Evolutionary conservation across 495 filamentous ascomycete species (phyloP).

Genomic region (Xylaria nigripes): DNA sequence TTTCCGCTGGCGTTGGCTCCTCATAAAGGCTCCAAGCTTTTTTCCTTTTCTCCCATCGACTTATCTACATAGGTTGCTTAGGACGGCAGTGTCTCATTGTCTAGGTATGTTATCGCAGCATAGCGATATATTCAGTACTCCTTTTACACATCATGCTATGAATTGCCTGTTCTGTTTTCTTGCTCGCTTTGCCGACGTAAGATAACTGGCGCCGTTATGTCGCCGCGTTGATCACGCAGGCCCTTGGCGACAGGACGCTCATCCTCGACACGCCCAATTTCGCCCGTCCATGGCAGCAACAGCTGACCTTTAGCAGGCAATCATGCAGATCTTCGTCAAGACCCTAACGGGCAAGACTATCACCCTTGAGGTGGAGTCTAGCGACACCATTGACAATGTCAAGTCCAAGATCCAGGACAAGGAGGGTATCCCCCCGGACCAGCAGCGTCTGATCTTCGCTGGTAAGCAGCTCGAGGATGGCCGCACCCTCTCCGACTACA

Average conservation of each 20-base stretch:
- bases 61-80: slow-evolving; percentile 45
- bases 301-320: slow-evolving; percentile 37
- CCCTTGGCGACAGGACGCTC: not conserved
- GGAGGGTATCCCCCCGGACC: slow-evolving; percentile 99
- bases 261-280: not conserved
- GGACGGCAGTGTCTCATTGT: slow-evolving; percentile 47
- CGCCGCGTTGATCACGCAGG: not conserved
- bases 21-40: slow-evolving; percentile 9
- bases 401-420: slow-evolving; percentile 94
- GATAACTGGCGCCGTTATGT: not conserved
- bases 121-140: not conserved
- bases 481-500: slow-evolving; percentile 99
- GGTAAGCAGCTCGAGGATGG: slow-evolving; percentile 99
- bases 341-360: slow-evolving; percentile 99
- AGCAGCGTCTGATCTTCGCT: slow-evolving; percentile 99
- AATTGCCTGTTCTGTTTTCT: not conserved
- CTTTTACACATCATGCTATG: not conserved
- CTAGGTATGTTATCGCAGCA: slow-evolving; percentile 41
- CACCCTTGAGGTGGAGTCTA: slow-evolving; percentile 99
- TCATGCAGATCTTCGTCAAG: slow-evolving; percentile 99
- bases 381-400: slow-evolving; percentile 99
- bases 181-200: not conserved
- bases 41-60: slow-evolving; percentile 10
- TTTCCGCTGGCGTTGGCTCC: slow-evolving; percentile 9
- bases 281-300: not conserved